Conservation (phyloP, 495 filamentous ascomycete species). For the Rhypophila decipiens region DNA sequence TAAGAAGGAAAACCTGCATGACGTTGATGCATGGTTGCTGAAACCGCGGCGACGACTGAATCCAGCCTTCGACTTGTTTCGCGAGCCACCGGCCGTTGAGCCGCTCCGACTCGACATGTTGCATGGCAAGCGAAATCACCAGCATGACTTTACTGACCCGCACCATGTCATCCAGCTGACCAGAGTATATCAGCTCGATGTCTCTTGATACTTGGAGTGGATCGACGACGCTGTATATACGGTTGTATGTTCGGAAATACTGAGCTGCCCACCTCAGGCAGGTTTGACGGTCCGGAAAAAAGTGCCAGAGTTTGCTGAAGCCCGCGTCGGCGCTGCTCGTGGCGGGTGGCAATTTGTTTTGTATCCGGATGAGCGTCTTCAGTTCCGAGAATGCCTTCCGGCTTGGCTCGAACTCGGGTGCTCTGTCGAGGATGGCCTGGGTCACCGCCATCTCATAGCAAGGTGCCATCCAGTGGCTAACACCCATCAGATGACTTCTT, state of each 20-base stretch:
- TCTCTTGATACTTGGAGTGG: conserved; percentile 4
- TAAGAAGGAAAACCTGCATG: conserved; percentile 12
- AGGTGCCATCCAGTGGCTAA: conserved; percentile 19
- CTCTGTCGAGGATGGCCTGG: conserved; percentile 14
- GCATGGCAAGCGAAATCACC: conserved; percentile 15
- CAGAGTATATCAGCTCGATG: conserved; percentile 6
- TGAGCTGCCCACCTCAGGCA: conserved; percentile 9
- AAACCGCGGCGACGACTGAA: conserved; percentile 7
- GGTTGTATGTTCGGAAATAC: conserved; percentile 10
- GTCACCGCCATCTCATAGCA: conserved; percentile 14
- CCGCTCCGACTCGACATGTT: conserved; percentile 8
- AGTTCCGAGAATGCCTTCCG: conserved; percentile 15
- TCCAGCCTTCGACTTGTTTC: conserved; percentile 11
- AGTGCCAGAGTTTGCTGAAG: conserved; percentile 1
- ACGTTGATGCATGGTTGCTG: conserved; percentile 19
- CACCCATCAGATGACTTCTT: conserved; percentile 16
- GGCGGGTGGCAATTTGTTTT: not conserved
- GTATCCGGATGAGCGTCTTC: conserved; percentile 4
- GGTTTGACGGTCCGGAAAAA: conserved; percentile 11
- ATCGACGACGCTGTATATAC: conserved; percentile 17
- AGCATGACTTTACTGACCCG: conserved; percentile 10
- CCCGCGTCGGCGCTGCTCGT: not conserved
- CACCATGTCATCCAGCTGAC: conserved; percentile 8
- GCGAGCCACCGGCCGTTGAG: conserved; percentile 10
- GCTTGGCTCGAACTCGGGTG: conserved; percentile 10